Conservation (phyloP, 2,329 filamentous ascomycete genomes). For the Colletotrichum phormii region DNA sequence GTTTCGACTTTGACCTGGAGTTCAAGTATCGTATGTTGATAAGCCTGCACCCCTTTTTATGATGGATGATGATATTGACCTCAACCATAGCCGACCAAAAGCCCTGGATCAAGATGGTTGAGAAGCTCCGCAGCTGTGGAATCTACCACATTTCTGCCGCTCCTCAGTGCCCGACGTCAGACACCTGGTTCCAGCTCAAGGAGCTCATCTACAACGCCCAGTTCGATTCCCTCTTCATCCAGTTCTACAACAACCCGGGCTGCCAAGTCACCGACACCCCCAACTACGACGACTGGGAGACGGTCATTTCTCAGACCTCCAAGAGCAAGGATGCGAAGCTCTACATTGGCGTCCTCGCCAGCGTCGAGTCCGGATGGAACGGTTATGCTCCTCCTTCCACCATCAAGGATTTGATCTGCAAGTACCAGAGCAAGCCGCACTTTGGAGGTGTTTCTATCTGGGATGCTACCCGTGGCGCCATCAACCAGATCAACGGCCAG, state of each 20-base stretch:
- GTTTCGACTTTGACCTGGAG: slow-evolving; percentile 58
- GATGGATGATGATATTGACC: background rate
- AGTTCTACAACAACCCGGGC: slow-evolving; percentile 61
- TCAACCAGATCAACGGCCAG: slow-evolving; percentile 48
- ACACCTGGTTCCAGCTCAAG: slow-evolving; percentile 46
- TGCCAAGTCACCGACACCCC: slow-evolving; percentile 48
- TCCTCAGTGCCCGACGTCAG: slow-evolving; percentile 55
- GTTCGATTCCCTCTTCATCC: slow-evolving; percentile 58
- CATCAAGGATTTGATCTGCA: slow-evolving; percentile 53
- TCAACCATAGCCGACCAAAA: slow-evolving; percentile 43
- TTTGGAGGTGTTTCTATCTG: slow-evolving; percentile 61
- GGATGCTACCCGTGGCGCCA: slow-evolving; percentile 52
- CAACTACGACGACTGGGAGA: slow-evolving; percentile 57
- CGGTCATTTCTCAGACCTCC: slow-evolving; percentile 46
- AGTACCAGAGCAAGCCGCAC: slow-evolving; percentile 48
- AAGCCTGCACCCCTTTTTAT: background rate
- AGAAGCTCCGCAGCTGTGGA: slow-evolving; percentile 47
- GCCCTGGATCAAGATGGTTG: slow-evolving; percentile 53
- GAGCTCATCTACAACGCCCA: slow-evolving; percentile 52
- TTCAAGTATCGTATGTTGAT: slow-evolving; percentile 44
- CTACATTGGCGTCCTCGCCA: slow-evolving; percentile 57
- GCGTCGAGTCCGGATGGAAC: slow-evolving; percentile 41
- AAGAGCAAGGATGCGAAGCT: slow-evolving; percentile 56
- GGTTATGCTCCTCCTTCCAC: slow-evolving; percentile 50
- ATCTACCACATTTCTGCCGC: slow-evolving; percentile 54